Evolutionary conservation across 352 stramenopile species (phyloP), one percentile per base, ranked within the genome.

Genomic region (Phytopythium helicoides): DNA sequence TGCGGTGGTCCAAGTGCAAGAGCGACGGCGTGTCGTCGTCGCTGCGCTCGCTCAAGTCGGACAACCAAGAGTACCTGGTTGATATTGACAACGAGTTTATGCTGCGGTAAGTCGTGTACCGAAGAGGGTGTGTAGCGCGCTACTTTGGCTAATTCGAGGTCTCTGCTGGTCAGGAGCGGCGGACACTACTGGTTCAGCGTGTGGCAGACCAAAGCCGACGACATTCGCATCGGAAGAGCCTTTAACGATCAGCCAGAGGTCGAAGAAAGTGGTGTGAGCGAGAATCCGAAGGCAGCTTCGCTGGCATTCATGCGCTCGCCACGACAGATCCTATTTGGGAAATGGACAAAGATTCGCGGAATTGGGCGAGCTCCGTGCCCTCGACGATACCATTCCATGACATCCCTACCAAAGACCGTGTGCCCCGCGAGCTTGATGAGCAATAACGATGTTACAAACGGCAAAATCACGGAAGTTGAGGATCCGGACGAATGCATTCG

Each of bases 131-230:
- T 21, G 5, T n/a, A n/a, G n/a, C 34, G 41, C 1, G 8, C 18
- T 2, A 2, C 11, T 16, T 10, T 3, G 3, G 11, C 26, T 21
- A 7, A 38, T 22, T 21, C 19, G 26, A 33, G 1, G 37, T 35
- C 21, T n/a, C 34, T 18, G 4, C 23, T 3, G n/a, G 21, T 10
- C 28, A 85, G 71, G 46, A 88, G 80, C 52, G 81, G 81, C 14
- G 81, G 81, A 0, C 81, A 91, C 47, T 91, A 91, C 28, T 87
- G 73, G 76, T 91, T 91, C 55, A 87, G 62, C 41, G 73, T 91
- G 0, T 62, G 71, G 42, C 68, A 89, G 41, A 67, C 73, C 1
- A 62, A 42, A 9, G 40, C 81, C 1, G 49, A 57, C 3, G 48
- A 72, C 0, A 54, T 53, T 1, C 47, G 56, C 19, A 37, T 87